These are phyloP conservation scores for Erodium trifolium DNA, from an alignment of 441 rosid species.

Conservation along the genomic window DNA sequence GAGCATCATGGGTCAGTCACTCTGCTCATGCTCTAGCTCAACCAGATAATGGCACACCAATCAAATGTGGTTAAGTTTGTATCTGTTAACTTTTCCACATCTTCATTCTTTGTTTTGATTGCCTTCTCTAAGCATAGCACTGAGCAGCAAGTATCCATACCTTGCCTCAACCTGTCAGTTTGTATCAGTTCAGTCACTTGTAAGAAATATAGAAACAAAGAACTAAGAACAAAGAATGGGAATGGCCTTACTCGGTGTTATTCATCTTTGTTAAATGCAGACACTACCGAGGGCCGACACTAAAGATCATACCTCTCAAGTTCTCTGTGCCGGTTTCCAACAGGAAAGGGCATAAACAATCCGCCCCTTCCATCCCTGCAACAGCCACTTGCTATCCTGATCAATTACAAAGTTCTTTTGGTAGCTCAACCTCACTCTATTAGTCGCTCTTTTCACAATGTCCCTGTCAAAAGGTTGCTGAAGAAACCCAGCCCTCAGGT, in stretches of 20 bases:
- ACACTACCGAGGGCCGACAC: neutral
- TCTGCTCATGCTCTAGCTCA: neutral
- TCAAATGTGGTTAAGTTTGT: no score
- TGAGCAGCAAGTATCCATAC: neutral
- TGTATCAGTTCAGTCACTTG: neutral
- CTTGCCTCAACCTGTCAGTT: constrained; percentile 1
- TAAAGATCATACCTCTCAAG: constrained; percentile 11
- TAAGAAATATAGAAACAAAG: neutral
- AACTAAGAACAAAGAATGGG: neutral
- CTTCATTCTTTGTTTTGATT: neutral
- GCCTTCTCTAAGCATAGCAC: neutral
- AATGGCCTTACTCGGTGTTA: neutral
- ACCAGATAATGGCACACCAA: neutral
- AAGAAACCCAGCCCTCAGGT: constrained; percentile 58
- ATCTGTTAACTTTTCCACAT: no score
- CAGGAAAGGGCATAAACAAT: constrained; percentile 58
- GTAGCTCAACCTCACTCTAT: constrained; percentile 36
- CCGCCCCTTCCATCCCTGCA: constrained; percentile 93
- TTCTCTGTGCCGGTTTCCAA: constrained; percentile 51
- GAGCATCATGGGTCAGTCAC: neutral
- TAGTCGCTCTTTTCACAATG: constrained; percentile 33
- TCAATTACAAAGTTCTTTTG: constrained; percentile 74
- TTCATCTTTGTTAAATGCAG: constrained; percentile 2
- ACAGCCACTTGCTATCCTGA: constrained; percentile 59
- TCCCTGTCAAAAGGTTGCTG: constrained; percentile 46